These are phyloP conservation scores for Castanospermum australe DNA, from an alignment of 306 rosid species.

Conservation along the genomic window DNA sequence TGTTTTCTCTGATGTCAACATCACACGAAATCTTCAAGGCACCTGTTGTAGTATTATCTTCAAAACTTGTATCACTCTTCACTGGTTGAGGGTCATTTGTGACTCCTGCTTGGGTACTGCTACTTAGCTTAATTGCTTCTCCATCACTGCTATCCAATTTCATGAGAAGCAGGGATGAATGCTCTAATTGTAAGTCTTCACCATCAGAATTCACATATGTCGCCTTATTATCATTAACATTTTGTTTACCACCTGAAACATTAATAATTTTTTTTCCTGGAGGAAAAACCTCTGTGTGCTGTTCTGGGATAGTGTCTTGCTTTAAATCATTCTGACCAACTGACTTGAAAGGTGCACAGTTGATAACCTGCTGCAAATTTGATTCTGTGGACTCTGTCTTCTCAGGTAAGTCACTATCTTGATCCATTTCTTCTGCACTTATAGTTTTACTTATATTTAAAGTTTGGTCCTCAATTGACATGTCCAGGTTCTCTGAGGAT, in stretches of 20 bases:
- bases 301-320: slow-evolving; percentile 33
- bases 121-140: slow-evolving; percentile 41
- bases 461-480: slow-evolving; percentile 31
- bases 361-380: slow-evolving; percentile 28
- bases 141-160: slow-evolving; percentile 34
- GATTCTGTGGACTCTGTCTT: slow-evolving; percentile 35
- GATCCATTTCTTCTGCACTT: slow-evolving; percentile 36
- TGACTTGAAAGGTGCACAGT: slow-evolving; percentile 27
- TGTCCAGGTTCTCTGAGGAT: slow-evolving; percentile 29
- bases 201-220: slow-evolving; percentile 26
- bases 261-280: slow-evolving; percentile 23
- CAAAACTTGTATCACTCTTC: slow-evolving; percentile 34
- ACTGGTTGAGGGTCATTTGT: slow-evolving; percentile 33
- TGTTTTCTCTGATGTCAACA: slow-evolving; percentile 36
- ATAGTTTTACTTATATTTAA: slow-evolving; percentile 18
- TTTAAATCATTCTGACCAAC: slow-evolving; percentile 35
- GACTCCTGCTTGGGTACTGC: slow-evolving; percentile 26
- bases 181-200: slow-evolving; percentile 33
- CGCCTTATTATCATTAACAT: slow-evolving; percentile 33
- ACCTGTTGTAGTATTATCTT: slow-evolving; percentile 23
- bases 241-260: slow-evolving; percentile 35
- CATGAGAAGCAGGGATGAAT: slow-evolving; percentile 35
- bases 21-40: slow-evolving; percentile 29
- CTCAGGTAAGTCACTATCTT: slow-evolving; percentile 31
- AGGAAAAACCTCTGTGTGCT: slow-evolving; percentile 31